These are phyloP conservation scores for Polytrichum formosum DNA, from an alignment of 225 moss, liverwort and hornwort species.

Conservation along the genomic window DNA sequence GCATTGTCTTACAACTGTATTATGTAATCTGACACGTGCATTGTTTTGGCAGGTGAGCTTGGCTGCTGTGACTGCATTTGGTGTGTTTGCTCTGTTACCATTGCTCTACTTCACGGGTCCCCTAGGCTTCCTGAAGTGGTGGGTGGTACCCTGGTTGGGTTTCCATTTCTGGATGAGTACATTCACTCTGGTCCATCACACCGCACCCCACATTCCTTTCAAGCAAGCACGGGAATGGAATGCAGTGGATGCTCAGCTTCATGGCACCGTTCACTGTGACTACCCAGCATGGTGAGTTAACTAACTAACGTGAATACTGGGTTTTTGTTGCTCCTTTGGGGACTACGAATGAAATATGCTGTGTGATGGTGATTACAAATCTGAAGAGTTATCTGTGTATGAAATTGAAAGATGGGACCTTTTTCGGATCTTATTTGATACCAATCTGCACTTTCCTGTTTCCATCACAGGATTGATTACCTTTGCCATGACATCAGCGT, in stretches of 20 bases:
- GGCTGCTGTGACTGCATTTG: constrained; percentile 73
- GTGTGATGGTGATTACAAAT: too few relatives aligned
- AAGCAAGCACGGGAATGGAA: constrained; percentile 87
- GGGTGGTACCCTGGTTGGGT: constrained; percentile 88
- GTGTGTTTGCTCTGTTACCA: constrained; percentile 56
- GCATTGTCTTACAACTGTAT: too few relatives aligned
- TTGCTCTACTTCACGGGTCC: constrained; percentile 68
- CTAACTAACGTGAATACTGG: too few relatives aligned
- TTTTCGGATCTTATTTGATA: too few relatives aligned
- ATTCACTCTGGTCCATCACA: constrained; percentile 91
- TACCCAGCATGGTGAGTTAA: constrained; percentile 68
- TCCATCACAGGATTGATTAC: constrained; percentile 55
- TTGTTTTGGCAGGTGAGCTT: constrained; percentile 52
- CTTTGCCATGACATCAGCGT: constrained; percentile 93
- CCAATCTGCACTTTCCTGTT: too few relatives aligned
- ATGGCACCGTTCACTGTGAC: constrained; percentile 86
- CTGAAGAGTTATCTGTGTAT: too few relatives aligned
- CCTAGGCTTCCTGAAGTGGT: constrained; percentile 81
- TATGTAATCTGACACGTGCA: too few relatives aligned
- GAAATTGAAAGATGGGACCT: too few relatives aligned
- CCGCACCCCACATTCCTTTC: constrained; percentile 89
- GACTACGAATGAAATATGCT: too few relatives aligned
- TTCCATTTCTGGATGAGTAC: constrained; percentile 99
- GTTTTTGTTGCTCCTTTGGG: too few relatives aligned
- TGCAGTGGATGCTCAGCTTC: constrained; percentile 67